Percentiles rank a stretch among this genome's conserved stretches.
Evolutionary conservation across 2,329 filamentous ascomycete genomes (phyloP).

Genomic region (Xylariaceae sp.): DNA sequence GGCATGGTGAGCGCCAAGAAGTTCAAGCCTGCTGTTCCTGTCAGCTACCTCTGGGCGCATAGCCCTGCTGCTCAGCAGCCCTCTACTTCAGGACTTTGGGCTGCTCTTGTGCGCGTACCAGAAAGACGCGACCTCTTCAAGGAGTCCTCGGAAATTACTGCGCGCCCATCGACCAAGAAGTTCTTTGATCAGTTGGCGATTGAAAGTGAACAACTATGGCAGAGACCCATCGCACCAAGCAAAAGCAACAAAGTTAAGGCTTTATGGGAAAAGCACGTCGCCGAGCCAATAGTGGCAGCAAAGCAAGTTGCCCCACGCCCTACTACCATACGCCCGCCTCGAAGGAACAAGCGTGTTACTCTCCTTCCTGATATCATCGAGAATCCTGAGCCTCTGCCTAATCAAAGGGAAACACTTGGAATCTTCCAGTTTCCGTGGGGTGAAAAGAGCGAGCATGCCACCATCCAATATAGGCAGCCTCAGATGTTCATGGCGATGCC

Average conservation of each 20-base stretch:
- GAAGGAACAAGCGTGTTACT: constrained; percentile 53
- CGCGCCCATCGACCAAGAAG: constrained; percentile 34
- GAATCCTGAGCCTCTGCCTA: constrained; percentile 53
- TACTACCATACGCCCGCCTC: constrained; percentile 48
- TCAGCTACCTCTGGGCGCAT: constrained; percentile 19
- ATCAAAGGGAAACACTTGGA: constrained; percentile 56
- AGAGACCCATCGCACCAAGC: constrained; percentile 16
- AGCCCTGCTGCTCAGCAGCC: constrained; percentile 4
- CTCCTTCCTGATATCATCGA: constrained; percentile 60
- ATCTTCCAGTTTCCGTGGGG: constrained; percentile 66
- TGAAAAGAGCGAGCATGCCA: constrained; percentile 55
- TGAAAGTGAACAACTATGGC: constrained; percentile 36
- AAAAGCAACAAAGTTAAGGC: constrained; percentile 5
- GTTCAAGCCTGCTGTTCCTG: constrained; percentile 4
- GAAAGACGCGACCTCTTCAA: neutral
- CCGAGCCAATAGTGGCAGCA: constrained; percentile 8
- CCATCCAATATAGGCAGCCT: constrained; percentile 33
- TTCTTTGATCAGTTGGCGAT: constrained; percentile 29
- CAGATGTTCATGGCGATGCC: constrained; percentile 44
- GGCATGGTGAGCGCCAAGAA: constrained; percentile 7
- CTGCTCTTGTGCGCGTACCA: constrained; percentile 4
- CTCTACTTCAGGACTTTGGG: constrained; percentile 19
- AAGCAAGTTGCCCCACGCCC: constrained; percentile 33
- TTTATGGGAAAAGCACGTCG: constrained; percentile 22
- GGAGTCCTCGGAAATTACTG: constrained; percentile 25